Evolutionary conservation across 495 filamentous ascomycete species (phyloP), one percentile per base, ranked within the genome.

Genomic region (Penicillium subrubescens): DNA sequence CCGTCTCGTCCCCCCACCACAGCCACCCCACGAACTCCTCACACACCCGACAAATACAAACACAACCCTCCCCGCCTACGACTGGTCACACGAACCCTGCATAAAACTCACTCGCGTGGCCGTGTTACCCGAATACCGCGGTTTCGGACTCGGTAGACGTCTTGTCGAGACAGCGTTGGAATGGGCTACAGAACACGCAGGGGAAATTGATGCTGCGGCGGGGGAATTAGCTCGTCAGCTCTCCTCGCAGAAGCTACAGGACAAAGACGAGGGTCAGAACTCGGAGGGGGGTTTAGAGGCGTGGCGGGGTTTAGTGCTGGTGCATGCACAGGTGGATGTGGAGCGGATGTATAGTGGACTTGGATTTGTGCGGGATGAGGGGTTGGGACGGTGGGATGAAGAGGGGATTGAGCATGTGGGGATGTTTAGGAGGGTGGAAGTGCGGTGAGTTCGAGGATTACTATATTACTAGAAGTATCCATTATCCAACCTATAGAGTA

Each of bases 391-490:
- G 65, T 97, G 93, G 92, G 77, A 80, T 43, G 93, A 97, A 78
- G 92, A 96, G 65, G 92, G 91, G 23, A 92, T 96, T 66, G 81
- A 84, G 68, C 94, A 97, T 83, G 84, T 93, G 33, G 92, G 89
- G 15, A 94, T 96, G 92, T 94, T 79, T 71, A 77, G 62, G 59
- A 60, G 81, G 65, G 63, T 82, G 34, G 62, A 58, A 15, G 39
- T 81, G 52, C 31, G 14, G 46, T 52, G 44, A 64, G 43, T 31
- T 25, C 8, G 21, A 29, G 11, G 14, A 7, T 8, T 33, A 33
- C 31, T 6, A 8, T 33, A 33, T 33, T 2, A 27, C 25, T 27
- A 27, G 25, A 27, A 7, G 31, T 33, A 33, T 8, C 7, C 31
- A 33, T 33, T 33, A 33, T 27, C 25, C 31, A 8, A 33, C 2